Conservation (phyloP, 495 filamentous ascomycete species). For the Neurospora intermedia region DNA sequence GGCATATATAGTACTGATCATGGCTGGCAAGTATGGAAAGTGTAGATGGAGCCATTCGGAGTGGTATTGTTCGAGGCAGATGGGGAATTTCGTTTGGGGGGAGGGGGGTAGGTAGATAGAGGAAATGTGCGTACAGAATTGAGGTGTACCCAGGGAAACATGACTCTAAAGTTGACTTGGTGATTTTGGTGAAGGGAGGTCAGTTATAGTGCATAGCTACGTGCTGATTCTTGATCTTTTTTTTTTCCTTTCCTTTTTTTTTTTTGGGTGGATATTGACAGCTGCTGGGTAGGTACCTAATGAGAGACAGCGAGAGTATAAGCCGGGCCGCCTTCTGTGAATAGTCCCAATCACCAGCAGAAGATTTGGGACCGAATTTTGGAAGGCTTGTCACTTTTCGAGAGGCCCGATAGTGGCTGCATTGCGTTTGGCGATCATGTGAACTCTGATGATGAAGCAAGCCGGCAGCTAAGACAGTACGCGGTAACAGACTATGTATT, state of each 20-base stretch:
- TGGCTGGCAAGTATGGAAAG: background rate
- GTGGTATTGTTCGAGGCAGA: background rate
- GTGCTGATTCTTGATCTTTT: too few relatives aligned
- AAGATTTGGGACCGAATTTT: background rate
- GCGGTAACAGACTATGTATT: background rate
- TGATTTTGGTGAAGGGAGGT: too few relatives aligned
- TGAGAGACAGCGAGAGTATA: too few relatives aligned
- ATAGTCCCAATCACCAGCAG: too few relatives aligned
- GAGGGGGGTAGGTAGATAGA: background rate
- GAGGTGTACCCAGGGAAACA: background rate
- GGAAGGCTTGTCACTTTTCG: background rate
- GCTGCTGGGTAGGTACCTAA: too few relatives aligned
- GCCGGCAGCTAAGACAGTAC: background rate
- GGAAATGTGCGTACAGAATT: too few relatives aligned
- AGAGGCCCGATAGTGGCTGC: background rate
- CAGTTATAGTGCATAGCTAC: too few relatives aligned
- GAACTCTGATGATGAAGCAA: background rate
- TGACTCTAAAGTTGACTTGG: too few relatives aligned
- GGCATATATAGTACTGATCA: background rate
- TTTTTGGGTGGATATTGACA: too few relatives aligned
- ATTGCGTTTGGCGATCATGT: background rate
- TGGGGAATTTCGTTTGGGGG: background rate
- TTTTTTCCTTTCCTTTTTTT: too few relatives aligned
- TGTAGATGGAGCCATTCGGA: background rate
- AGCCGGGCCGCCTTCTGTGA: too few relatives aligned